Base-by-base conservation (phyloP, 352 stramenopile genomes). In the Globisporangium cederbergense region DNA sequence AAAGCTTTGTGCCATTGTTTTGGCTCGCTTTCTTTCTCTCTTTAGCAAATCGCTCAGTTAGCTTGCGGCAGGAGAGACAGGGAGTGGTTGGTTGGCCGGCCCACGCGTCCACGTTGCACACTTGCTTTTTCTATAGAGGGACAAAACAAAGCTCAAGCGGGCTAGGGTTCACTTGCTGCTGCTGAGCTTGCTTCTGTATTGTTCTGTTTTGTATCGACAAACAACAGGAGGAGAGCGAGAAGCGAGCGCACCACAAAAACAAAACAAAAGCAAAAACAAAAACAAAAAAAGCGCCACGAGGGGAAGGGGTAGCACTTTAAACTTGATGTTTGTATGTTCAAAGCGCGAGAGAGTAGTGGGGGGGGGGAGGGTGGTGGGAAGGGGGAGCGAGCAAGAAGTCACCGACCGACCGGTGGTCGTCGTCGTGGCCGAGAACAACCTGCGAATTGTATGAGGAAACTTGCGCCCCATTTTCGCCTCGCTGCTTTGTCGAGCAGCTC, bases 361-460 rank as follows among this genome's bases (percentile, higher is more conserved):
- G 34, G 11, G 34, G 28, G n/a, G n/a, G n/a, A n/a, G 34, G 8
- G 34, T 7, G 11, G 34, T 49, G 56, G 13, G 25, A 53, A 52
- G 56, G 40, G 56, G 56, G 38, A 14, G 40, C 18, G 18, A n/a
- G 54, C 11, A 45, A 3, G 32, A 36, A 18, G 5, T 64, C 9
- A 18, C 58, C 58, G 58, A 64, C 58, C 58, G 58, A 64, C 58
- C 58, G 58, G 45, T 64, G 45, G 58, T 64, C 58, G 58, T 51
- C 46, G 58, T 64, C 47, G 58, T 58, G 25, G 4, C 14, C 34
- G 28, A 64, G 58, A 64, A 64, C 58, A 64, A 50, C 32, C 36
- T 20, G 58, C 58, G n/a, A 25, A 50, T 40, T 64, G 58, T 64
- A 64, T 64, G 58, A 7, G 13, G 58, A 64, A 64, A 58, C 34